Percentiles rank a stretch among this genome's conserved stretches.
Conservation (phyloP, 2,329 filamentous ascomycete genomes). For the Claviceps maximensis region DNA sequence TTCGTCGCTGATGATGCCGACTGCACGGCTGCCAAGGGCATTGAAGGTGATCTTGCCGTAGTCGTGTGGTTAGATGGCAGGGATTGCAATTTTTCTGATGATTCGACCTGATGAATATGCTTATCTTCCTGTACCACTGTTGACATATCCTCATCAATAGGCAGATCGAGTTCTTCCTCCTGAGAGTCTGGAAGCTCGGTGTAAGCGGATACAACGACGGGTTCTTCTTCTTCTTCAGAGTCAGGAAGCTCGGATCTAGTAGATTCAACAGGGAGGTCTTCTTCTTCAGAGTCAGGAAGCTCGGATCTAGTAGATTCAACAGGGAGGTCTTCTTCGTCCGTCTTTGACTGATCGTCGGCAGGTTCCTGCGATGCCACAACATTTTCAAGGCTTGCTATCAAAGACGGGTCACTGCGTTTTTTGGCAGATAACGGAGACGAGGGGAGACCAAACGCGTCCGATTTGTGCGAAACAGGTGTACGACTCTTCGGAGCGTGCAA, state of each 20-base stretch:
- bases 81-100: not conserved
- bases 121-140: not conserved
- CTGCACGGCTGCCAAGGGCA: not conserved
- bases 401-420: not conserved
- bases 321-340: not conserved
- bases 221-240: not conserved
- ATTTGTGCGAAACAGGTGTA: not conserved
- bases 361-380: not conserved
- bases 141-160: not conserved
- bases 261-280: not conserved
- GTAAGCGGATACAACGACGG: too few relatives aligned
- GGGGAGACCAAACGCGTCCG: slow-evolving; percentile 4
- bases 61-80: not conserved
- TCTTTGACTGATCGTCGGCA: not conserved
- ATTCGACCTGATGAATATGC: not conserved
- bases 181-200: not conserved
- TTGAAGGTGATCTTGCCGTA: not conserved
- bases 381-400: not conserved
- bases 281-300: not conserved
- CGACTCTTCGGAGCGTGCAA: not conserved
- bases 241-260: not conserved
- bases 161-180: not conserved
- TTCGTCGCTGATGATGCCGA: not conserved
- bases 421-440: slow-evolving; percentile 2
- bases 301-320: not conserved